Evolutionary conservation across 768 basidiomycete species (phyloP).

Genomic region (Dentipellis fragilis): DNA sequence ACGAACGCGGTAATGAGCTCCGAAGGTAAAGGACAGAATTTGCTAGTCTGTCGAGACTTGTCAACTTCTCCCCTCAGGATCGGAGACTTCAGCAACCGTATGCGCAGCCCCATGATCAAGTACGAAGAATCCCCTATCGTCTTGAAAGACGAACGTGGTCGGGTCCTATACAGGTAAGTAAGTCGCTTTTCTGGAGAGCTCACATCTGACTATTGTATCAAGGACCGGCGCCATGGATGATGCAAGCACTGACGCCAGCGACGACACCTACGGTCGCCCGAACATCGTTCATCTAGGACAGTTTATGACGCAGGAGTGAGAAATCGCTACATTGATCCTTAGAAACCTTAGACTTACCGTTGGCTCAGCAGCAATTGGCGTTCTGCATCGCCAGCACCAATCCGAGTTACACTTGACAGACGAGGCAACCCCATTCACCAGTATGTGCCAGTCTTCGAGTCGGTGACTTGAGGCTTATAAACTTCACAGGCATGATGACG

Average conservation of each 20-base stretch:
- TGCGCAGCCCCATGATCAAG: background rate
- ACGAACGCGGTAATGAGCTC: slow-evolving; percentile 12
- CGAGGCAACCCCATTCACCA: slow-evolving; percentile 6
- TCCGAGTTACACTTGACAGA: slow-evolving; percentile 11
- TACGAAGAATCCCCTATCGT: slow-evolving; percentile 13
- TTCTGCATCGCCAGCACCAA: slow-evolving; percentile 5
- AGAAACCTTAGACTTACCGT: background rate
- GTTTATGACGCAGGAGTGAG: slow-evolving; percentile 5
- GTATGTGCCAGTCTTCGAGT: background rate
- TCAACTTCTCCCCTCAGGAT: slow-evolving; percentile 3
- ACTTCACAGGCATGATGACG: background rate
- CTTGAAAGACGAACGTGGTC: slow-evolving; percentile 10
- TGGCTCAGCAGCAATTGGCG: background rate
- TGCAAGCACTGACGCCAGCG: slow-evolving; percentile 6
- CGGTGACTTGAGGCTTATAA: background rate
- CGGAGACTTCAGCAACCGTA: slow-evolving; percentile 10
- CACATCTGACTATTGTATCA: background rate
- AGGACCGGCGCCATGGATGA: slow-evolving; percentile 2
- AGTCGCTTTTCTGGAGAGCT: too few relatives aligned
- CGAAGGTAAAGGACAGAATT: slow-evolving; percentile 4
- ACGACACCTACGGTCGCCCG: slow-evolving; percentile 8
- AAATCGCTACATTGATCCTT: background rate
- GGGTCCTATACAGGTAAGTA: slow-evolving; percentile 8
- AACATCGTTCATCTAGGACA: slow-evolving; percentile 14
- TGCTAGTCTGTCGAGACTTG: too few relatives aligned